These are phyloP conservation scores for Penicillium sumatraense DNA, from an alignment of 2,329 filamentous ascomycete species.

Conservation along the genomic window DNA sequence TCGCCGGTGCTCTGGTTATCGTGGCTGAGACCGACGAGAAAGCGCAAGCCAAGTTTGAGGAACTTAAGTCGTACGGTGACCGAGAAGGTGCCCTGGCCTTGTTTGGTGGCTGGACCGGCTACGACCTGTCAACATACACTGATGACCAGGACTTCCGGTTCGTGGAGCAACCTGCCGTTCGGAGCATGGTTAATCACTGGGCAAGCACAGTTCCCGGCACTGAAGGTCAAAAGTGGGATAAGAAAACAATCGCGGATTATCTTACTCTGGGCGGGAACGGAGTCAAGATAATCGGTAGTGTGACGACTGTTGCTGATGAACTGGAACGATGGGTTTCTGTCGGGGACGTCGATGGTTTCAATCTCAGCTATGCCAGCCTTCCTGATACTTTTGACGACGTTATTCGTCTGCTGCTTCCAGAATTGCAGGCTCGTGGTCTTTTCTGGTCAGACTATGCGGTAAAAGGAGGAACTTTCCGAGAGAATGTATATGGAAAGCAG, in stretches of 20 bases:
- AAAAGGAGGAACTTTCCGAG: conserved; percentile 43
- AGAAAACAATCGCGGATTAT: conserved; percentile 41
- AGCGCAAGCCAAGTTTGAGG: conserved; percentile 48
- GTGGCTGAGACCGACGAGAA: conserved; percentile 51
- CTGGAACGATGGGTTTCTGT: conserved; percentile 43
- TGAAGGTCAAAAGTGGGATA: conserved; percentile 45
- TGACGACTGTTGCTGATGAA: conserved; percentile 42
- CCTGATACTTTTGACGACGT: conserved; percentile 44
- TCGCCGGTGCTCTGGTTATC: conserved; percentile 50
- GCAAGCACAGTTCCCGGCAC: conserved; percentile 48
- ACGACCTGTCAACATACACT: conserved; percentile 47
- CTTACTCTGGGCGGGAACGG: conserved; percentile 40
- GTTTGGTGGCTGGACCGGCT: conserved; percentile 54
- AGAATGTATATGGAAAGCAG: conserved; percentile 42
- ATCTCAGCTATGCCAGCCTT: conserved; percentile 38
- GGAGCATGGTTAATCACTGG: conserved; percentile 52
- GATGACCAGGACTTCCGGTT: conserved; percentile 54
- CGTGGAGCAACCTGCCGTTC: conserved; percentile 46
- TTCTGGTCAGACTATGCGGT: conserved; percentile 46
- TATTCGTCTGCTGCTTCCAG: conserved; percentile 37
- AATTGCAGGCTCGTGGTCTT: conserved; percentile 38
- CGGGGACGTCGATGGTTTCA: conserved; percentile 42
- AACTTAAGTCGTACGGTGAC: conserved; percentile 50
- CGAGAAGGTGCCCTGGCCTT: conserved; percentile 50
- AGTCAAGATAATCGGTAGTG: conserved; percentile 41